Base-by-base conservation (phyloP, 2,329 filamentous ascomycete species). In the Pyrenophora graminea region DNA sequence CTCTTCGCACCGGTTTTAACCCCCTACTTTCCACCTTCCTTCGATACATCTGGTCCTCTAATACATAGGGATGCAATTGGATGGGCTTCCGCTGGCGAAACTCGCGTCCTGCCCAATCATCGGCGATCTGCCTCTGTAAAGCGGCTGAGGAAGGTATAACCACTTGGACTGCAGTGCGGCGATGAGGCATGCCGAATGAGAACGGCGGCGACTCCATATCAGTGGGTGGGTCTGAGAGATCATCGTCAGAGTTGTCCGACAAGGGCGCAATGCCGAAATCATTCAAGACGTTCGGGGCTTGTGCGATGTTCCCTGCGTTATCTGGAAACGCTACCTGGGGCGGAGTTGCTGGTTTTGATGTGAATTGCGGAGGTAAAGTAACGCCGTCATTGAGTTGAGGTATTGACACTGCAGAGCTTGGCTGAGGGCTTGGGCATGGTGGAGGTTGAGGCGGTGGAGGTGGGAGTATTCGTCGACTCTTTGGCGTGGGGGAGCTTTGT, bases 21-120 rank as follows among this genome's bases (percentile, higher is more conserved):
- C 78, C 78, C 47, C 75, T 66, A 37, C 74, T 73, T 55, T 72
- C 71, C 25, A 75, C 73, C 41, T 75, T 72, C 51, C 70, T 70
- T 19, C 74, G 69, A 55, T 80, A 79, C 31, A 70, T 63, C 42
- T 77, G 74, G 17, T 70, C 70, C 41, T 80, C 78, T 18, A 78
- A 56, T 18, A 74, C 59, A 53, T 79, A 80, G 2, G 78, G 78
- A 64, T 80, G 76, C 23, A 80, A 58, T 55, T 80, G 78, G 39
- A 78, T 78, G 12, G 77, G 74, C 39, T 77, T 78, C 8, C 78
- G 67, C 39, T 74, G 63, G n/a, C 78, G 70, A 18, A 80, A 67
- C 7, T 66, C 73, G 34, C 77, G 68, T 25, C 48, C 53, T 30
- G 54, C 44, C 33, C 52, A 58, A 13, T 66, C 49, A 15, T 61